Evolutionary conservation across 352 stramenopile genomes (phyloP), one percentile per base, ranked within the genome.

Genomic region (Discostella stelligera): DNA sequence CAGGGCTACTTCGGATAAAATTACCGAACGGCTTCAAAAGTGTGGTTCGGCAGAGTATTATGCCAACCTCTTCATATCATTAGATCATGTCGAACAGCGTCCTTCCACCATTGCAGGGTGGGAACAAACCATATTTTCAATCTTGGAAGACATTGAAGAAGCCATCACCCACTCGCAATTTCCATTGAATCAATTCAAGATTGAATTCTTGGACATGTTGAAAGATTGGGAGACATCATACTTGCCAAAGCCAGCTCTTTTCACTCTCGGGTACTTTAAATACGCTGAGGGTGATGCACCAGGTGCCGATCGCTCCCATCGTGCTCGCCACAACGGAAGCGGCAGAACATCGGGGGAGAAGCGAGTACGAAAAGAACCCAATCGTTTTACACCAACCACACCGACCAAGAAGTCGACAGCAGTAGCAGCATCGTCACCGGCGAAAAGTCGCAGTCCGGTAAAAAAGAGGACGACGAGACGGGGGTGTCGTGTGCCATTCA

Each of bases 61-160:
- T 25, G 27, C 39, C 4, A 30, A 64, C 20, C 13, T 64, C 23
- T 64, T 64, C 27, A 10, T 64, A 16, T 25, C 55, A 16, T 2
- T 44, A 14, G 37, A 44, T 44, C 7, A 48, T 25, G 27, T 10
- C 8, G 16, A 48, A 11, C 21, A 50, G 13, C 20, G 49, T 16
- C 23, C n/a, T 18, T 27, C 49, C 0, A 48, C 30, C 30, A 48
- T 44, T 52, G 14, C 56, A 54, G 21, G 66, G 75, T 68, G n/a
- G 50, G 13, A 63, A 55, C 61, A 59, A 11, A 72, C 70, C 50
- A 65, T 84, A 54, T 60, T 74, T 3, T 21, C 77, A 30, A 10
- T 59, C 14, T 32, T 59, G n/a, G 44, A 59, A 13, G 41, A 37
- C 25, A 67, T 71, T 14, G 61, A 67, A 13, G 52, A 71, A 16